Evolutionary conservation across 345 rosid genomes (phyloP).

Genomic region (Streptanthus diversifolius): DNA sequence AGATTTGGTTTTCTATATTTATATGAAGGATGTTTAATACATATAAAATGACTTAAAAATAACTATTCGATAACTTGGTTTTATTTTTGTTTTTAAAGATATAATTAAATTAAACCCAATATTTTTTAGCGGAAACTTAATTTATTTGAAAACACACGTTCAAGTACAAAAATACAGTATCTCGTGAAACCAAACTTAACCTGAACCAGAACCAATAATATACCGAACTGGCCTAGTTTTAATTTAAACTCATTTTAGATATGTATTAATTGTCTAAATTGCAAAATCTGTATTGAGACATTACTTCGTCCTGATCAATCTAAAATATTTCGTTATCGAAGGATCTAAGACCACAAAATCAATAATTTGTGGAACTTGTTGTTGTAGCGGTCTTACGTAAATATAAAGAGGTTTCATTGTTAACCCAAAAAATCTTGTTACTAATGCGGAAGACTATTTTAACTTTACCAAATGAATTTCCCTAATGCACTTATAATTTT

Average conservation of each 20-base stretch:
- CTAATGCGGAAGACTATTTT: background rate
- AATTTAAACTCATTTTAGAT: background rate
- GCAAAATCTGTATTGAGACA: background rate
- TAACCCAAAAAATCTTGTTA: background rate
- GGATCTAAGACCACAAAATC: background rate
- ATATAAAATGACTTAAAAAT: background rate
- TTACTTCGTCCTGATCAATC: background rate
- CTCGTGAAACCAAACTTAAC: background rate
- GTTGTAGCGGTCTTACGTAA: background rate
- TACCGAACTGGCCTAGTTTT: constrained; percentile 3
- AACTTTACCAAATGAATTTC: constrained; percentile 5
- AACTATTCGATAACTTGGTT: background rate
- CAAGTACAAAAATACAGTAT: background rate
- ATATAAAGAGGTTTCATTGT: background rate
- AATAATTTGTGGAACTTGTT: background rate
- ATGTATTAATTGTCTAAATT: background rate
- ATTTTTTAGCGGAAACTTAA: background rate
- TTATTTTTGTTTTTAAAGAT: background rate
- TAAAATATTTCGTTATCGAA: background rate
- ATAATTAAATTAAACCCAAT: background rate
- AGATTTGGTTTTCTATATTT: background rate
- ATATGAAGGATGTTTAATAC: background rate
- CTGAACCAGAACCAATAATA: constrained; percentile 1
- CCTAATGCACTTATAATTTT: background rate
- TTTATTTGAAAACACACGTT: background rate